Evolutionary conservation across 2,329 filamentous ascomycete species (phyloP).

Genomic region (Daldinia sp.): DNA sequence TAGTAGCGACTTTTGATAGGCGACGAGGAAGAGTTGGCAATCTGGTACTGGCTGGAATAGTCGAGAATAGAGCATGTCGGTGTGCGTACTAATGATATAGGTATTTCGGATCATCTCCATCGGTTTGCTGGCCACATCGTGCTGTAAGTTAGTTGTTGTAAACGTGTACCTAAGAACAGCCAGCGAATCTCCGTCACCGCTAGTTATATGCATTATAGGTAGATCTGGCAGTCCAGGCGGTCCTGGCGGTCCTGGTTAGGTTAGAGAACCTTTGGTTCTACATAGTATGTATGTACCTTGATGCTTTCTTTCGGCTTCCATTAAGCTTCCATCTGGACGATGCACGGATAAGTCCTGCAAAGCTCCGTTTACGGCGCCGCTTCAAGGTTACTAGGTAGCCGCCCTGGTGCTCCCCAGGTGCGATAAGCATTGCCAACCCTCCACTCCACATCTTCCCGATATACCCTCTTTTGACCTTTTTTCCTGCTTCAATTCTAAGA

Average conservation of each 20-base stretch:
- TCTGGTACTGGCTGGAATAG: constrained; percentile 1
- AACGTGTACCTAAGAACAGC: constrained; percentile 13
- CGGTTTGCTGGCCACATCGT: constrained; percentile 10
- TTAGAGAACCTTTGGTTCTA: too few species aligned
- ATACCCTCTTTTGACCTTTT: constrained; percentile 3
- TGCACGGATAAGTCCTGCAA: constrained; percentile 19
- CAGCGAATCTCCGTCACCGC: constrained; percentile 29
- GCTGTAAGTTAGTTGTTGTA: not conserved
- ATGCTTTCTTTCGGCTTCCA: constrained; percentile 22
- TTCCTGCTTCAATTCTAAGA: constrained; percentile 11
- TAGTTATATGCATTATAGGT: constrained; percentile 14
- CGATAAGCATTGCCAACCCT: constrained; percentile 23
- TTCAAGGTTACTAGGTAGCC: constrained; percentile 9
- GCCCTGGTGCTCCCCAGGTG: too few species aligned
- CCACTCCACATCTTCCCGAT: constrained; percentile 14
- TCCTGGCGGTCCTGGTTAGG: too few species aligned
- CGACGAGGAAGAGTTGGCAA: constrained; percentile 9
- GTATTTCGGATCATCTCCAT: constrained; percentile 10
- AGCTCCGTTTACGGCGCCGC: constrained; percentile 31
- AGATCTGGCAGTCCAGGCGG: not conserved
- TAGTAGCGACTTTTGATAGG: not conserved
- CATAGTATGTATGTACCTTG: constrained; percentile 9
- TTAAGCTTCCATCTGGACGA: constrained; percentile 26
- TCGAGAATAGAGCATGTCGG: constrained; percentile 22
- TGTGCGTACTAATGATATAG: constrained; percentile 17